Conservation (phyloP, 345 rosid species). For the Microthlaspi erraticum region DNA sequence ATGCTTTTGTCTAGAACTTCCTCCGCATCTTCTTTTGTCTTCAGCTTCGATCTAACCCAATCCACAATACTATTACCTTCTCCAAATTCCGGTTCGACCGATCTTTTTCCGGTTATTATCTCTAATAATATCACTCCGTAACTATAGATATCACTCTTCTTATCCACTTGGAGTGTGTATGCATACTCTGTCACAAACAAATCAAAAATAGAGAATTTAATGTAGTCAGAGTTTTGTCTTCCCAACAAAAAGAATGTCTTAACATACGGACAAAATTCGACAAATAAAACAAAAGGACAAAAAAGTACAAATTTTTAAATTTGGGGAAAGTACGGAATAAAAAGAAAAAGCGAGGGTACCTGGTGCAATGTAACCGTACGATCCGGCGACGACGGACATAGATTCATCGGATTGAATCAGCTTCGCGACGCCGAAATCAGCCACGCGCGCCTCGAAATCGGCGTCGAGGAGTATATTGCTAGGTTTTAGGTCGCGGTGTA, state of each 20-base stretch:
- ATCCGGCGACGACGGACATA: constrained; percentile 99
- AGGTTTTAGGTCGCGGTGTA: constrained; percentile 95
- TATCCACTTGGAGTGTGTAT: constrained; percentile 90
- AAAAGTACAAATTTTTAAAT: background rate
- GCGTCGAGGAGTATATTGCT: constrained; percentile 84
- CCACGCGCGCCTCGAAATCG: constrained; percentile 98
- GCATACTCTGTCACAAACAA: constrained; percentile 70
- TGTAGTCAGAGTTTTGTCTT: constrained; percentile 27
- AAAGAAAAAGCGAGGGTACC: constrained; percentile 49
- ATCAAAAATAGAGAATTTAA: background rate
- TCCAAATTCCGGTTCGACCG: constrained; percentile 88
- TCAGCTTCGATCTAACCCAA: constrained; percentile 85
- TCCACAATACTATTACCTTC: constrained; percentile 96
- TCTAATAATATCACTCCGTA: constrained; percentile 92
- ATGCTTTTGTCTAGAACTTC: constrained; percentile 75
- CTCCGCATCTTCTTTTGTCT: constrained; percentile 61
- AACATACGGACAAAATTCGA: constrained; percentile 15
- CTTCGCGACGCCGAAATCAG: constrained; percentile 98
- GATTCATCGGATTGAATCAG: constrained; percentile 87
- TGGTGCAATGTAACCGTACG: constrained; percentile 99
- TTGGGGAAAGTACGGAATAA: constrained; percentile 2
- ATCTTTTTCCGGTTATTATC: constrained; percentile 73
- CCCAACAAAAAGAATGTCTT: constrained; percentile 34
- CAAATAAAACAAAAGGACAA: background rate
- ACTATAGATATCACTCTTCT: constrained; percentile 96